phyloP scores from a whole-genome alignment of 495 filamentous ascomycete genomes.

The Lophiotrema nucula region DNA sequence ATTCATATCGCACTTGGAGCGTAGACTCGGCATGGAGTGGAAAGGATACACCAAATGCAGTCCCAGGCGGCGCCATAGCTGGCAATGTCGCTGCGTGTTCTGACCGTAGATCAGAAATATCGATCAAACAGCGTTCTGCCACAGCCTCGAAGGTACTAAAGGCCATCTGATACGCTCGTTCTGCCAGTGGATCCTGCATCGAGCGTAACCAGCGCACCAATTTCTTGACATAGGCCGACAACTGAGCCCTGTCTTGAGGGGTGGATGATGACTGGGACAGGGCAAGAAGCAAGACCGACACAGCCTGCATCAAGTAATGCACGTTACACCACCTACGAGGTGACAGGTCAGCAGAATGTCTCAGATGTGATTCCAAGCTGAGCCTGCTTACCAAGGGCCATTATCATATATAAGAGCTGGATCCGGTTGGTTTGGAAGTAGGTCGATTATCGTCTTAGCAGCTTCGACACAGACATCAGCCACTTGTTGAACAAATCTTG shows the following conservation, averaged over 20 bases:
- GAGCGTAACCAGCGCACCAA: slow-evolving; percentile 10
- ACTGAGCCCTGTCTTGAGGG: not conserved
- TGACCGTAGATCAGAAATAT: not conserved
- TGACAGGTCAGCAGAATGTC: too few relatives aligned
- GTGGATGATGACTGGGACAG: not conserved
- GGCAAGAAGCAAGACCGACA: slow-evolving; percentile 6
- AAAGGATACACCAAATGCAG: too few relatives aligned
- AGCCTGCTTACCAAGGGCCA: slow-evolving; percentile 25
- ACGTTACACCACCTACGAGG: slow-evolving; percentile 21
- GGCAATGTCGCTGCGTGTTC: not conserved
- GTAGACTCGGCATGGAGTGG: too few relatives aligned
- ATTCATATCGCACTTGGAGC: too few relatives aligned
- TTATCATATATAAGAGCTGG: slow-evolving; percentile 8
- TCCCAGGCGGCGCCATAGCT: too few relatives aligned
- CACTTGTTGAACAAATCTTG: slow-evolving; percentile 1
- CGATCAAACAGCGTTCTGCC: not conserved
- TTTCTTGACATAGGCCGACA: slow-evolving; percentile 8
- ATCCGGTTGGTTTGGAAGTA: slow-evolving; percentile 19
- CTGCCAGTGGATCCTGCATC: slow-evolving; percentile 17
- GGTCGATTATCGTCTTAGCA: slow-evolving; percentile 2
- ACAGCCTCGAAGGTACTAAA: slow-evolving; percentile 3
- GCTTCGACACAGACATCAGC: slow-evolving; percentile 5
- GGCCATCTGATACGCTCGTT: slow-evolving; percentile 6
- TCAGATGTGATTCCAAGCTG: too few relatives aligned
- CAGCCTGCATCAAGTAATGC: slow-evolving; percentile 21